These are phyloP conservation scores for Phyllosticta paracitricarpa DNA, from an alignment of 2,329 filamentous ascomycete species.

Conservation along the genomic window DNA sequence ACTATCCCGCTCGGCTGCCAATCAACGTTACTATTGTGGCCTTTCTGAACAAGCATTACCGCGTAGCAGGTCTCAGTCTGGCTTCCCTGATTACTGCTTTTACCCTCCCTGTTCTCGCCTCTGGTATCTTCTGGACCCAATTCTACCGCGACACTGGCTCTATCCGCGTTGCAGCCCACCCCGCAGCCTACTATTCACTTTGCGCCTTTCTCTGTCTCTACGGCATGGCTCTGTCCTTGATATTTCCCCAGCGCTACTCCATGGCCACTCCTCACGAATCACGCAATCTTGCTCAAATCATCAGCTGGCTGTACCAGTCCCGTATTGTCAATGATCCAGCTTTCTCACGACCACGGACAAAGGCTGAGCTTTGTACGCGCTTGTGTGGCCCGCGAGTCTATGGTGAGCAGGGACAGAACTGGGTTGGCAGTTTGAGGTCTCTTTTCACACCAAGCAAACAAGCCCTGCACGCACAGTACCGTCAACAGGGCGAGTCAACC, in stretches of 20 bases:
- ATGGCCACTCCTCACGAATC: constrained; percentile 65
- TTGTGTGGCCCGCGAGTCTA: constrained; percentile 48
- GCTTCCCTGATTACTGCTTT: constrained; percentile 47
- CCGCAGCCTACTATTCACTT: constrained; percentile 63
- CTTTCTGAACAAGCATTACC: constrained; percentile 51
- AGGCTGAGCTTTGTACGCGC: constrained; percentile 57
- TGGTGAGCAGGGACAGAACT: constrained; percentile 31
- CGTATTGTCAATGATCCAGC: constrained; percentile 62
- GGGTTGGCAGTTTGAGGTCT: constrained; percentile 14
- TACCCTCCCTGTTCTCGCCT: constrained; percentile 56
- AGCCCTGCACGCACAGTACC: constrained; percentile 8
- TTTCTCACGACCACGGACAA: constrained; percentile 59
- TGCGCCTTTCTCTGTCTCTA: constrained; percentile 64
- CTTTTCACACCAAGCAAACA: not conserved
- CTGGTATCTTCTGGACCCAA: constrained; percentile 65
- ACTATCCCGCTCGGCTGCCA: constrained; percentile 60
- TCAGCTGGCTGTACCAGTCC: constrained; percentile 66
- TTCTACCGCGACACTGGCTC: constrained; percentile 36
- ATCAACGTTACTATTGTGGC: constrained; percentile 51
- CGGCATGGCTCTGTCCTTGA: constrained; percentile 47
- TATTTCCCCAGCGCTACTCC: constrained; percentile 49
- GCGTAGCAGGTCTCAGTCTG: constrained; percentile 52
- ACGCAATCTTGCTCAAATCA: constrained; percentile 62
- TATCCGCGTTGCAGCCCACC: constrained; percentile 54
- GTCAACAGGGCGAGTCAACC: not conserved